phyloP scores from a whole-genome alignment of 306 rosid genomes.

The Prunus persica region DNA sequence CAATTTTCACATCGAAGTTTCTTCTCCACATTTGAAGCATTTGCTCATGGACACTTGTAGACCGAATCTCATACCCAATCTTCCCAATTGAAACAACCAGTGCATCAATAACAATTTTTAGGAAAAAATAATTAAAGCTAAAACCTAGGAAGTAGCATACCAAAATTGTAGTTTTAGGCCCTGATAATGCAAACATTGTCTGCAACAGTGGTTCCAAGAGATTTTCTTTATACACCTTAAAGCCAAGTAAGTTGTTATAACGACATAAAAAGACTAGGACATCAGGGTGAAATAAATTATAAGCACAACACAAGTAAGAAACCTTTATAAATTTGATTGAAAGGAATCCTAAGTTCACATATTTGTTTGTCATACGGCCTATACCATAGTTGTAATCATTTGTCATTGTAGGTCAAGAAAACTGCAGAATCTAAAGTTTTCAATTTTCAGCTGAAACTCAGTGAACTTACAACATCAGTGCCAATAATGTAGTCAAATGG shows the following conservation, averaged over 20 bases:
- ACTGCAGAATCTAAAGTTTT: neutral
- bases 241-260: neutral
- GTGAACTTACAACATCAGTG: conserved; percentile 78
- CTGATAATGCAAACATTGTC: conserved; percentile 75
- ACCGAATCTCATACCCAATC: conserved; percentile 93
- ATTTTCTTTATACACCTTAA: conserved; percentile 81
- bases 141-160: conserved; percentile 34
- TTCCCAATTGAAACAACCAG: conserved; percentile 31
- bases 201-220: conserved; percentile 79
- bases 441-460: neutral
- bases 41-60: conserved; percentile 79
- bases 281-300: neutral
- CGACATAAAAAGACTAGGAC: neutral
- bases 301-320: neutral
- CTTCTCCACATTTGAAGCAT: conserved; percentile 89
- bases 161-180: conserved; percentile 79
- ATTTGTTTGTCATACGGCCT: neutral
- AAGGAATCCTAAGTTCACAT: neutral
- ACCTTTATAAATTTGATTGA: neutral
- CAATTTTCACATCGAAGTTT: conserved; percentile 66
- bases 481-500: conserved; percentile 91
- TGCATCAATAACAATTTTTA: neutral
- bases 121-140: neutral
- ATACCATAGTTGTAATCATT: neutral
- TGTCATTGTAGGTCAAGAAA: neutral